These are phyloP conservation scores for Xylariaceae sp. DNA, from an alignment of 2,329 filamentous ascomycete genomes.

Conservation along the genomic window DNA sequence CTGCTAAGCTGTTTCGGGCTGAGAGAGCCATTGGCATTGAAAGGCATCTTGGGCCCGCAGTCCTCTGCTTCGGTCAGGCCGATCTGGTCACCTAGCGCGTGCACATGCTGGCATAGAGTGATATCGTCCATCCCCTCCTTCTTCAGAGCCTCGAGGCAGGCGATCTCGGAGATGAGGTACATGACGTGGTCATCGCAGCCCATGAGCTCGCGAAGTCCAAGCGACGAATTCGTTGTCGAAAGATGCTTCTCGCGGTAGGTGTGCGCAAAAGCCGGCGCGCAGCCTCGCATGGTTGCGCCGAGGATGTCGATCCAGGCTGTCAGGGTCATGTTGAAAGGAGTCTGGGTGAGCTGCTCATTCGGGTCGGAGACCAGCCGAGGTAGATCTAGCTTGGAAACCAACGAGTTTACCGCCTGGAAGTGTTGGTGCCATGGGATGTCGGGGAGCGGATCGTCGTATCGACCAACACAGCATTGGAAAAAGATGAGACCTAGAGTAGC, in stretches of 20 bases:
- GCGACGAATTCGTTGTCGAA: slow-evolving; percentile 59
- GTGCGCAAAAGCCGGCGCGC: slow-evolving; percentile 85
- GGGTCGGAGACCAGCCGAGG: slow-evolving; percentile 67
- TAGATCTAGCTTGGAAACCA: slow-evolving; percentile 84
- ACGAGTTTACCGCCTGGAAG: slow-evolving; percentile 85
- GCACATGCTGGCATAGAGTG: slow-evolving; percentile 84
- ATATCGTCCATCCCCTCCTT: slow-evolving; percentile 81
- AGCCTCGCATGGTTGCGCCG: slow-evolving; percentile 87
- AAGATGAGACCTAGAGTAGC: slow-evolving; percentile 94
- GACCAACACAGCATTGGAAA: slow-evolving; percentile 90
- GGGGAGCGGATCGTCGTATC: slow-evolving; percentile 79
- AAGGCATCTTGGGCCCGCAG: slow-evolving; percentile 60
- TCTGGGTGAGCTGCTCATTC: slow-evolving; percentile 61
- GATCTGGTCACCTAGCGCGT: slow-evolving; percentile 84
- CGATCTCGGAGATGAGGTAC: slow-evolving; percentile 97
- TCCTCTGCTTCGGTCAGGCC: slow-evolving; percentile 74
- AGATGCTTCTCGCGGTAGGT: slow-evolving; percentile 96
- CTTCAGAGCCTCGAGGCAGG: slow-evolving; percentile 91
- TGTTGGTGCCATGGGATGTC: slow-evolving; percentile 98
- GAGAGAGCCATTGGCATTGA: slow-evolving; percentile 72
- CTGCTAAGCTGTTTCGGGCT: slow-evolving; percentile 80
- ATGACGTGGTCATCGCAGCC: slow-evolving; percentile 96
- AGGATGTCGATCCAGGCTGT: slow-evolving; percentile 97
- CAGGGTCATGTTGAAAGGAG: slow-evolving; percentile 93
- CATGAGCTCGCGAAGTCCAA: slow-evolving; percentile 90